These are phyloP conservation scores for Botrytis porri DNA, from an alignment of 2,329 filamentous ascomycete genomes.

Conservation along the genomic window DNA sequence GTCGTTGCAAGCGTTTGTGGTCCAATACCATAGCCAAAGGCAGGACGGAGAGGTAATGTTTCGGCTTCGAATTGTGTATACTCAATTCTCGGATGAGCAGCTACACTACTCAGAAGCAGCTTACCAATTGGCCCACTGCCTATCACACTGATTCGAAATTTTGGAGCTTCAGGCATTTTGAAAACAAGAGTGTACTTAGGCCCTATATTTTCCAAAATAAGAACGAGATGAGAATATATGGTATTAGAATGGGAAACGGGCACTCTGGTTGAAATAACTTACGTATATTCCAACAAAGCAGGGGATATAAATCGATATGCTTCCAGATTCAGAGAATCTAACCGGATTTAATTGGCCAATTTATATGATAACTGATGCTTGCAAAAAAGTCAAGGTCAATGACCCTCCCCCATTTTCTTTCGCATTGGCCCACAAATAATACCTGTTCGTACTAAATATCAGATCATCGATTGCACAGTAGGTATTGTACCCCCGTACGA, in stretches of 20 bases:
- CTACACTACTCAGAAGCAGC: constrained; percentile 19
- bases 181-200: neutral
- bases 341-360: neutral
- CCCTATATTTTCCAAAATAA: neutral
- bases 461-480: neutral
- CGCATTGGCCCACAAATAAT: neutral
- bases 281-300: neutral
- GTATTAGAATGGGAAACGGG: neutral
- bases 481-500: neutral
- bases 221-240: neutral
- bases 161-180: constrained; percentile 1
- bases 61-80: constrained; percentile 20
- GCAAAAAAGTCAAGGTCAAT: neutral
- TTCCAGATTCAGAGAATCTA: neutral
- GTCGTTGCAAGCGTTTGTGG: constrained; percentile 16
- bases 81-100: constrained; percentile 18
- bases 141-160: constrained; percentile 22
- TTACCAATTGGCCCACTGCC: constrained; percentile 23
- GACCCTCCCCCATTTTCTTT: neutral
- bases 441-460: neutral
- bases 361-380: neutral
- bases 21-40: constrained; percentile 21
- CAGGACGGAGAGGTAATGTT: constrained; percentile 20
- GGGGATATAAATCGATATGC: neutral
- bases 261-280: neutral